Conservation (phyloP, 352 stramenopile species). For the Phytophthora colocasiae region DNA sequence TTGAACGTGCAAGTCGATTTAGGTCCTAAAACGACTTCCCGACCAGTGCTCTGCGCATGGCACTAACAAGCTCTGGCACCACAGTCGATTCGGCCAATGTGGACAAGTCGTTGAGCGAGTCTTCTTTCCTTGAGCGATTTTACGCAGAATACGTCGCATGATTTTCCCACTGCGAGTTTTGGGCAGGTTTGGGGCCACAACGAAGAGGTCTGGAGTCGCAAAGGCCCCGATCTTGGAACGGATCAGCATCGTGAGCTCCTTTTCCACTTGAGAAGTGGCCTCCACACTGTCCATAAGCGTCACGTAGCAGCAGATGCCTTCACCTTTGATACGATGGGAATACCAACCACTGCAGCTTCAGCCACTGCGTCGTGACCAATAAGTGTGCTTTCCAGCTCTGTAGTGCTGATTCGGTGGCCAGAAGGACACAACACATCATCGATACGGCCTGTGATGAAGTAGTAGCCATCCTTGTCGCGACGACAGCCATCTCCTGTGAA, state of each 20-base stretch:
- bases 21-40: not conserved
- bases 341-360: not conserved
- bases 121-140: slow-evolving; percentile 75
- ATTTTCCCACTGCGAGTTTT: slow-evolving; percentile 21
- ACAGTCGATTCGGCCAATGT: slow-evolving; percentile 43
- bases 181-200: slow-evolving; percentile 5
- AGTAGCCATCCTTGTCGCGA: not conserved
- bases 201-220: slow-evolving; percentile 15
- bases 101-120: slow-evolving; percentile 94
- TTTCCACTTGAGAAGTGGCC: slow-evolving; percentile 52
- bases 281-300: not conserved
- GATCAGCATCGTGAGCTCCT: slow-evolving; percentile 46
- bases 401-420: slow-evolving; percentile 1
- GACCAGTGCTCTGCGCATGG: not conserved
- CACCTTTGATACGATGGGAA: not conserved
- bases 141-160: slow-evolving; percentile 18
- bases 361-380: not conserved
- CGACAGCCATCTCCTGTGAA: not conserved
- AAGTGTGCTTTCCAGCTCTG: not conserved
- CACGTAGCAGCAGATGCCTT: slow-evolving; percentile 1
- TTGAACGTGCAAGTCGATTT: not conserved
- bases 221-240: slow-evolving; percentile 14
- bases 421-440: not conserved
- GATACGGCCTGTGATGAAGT: not conserved
- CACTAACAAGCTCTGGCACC: not conserved